phyloP scores from a whole-genome alignment of 768 basidiomycete species.

The Paxillus involutus region DNA sequence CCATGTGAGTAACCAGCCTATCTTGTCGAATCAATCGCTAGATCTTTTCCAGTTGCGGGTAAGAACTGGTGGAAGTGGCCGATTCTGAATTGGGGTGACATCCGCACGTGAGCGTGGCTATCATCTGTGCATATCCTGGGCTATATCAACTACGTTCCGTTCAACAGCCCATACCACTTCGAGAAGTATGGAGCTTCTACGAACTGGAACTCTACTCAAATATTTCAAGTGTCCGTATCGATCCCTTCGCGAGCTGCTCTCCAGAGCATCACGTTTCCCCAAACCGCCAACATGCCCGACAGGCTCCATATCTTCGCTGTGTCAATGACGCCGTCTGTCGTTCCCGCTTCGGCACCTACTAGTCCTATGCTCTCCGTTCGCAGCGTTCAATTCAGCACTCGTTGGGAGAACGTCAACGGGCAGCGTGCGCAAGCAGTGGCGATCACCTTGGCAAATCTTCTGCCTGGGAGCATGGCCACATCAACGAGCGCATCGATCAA shows the following conservation, averaged over 20 bases:
- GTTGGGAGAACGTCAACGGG: slow-evolving; percentile 42
- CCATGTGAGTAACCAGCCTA: slow-evolving; percentile 27
- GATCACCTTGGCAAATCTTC: slow-evolving; percentile 51
- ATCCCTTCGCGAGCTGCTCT: slow-evolving; percentile 41
- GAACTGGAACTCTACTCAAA: slow-evolving; percentile 43
- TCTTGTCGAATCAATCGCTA: not conserved
- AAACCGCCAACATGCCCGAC: slow-evolving; percentile 19
- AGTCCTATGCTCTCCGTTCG: slow-evolving; percentile 39
- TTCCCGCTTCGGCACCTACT: slow-evolving; percentile 22
- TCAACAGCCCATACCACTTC: slow-evolving; percentile 45
- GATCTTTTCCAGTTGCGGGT: slow-evolving; percentile 35
- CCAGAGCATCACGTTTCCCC: slow-evolving; percentile 45
- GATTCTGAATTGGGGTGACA: slow-evolving; percentile 40
- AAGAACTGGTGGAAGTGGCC: slow-evolving; percentile 48
- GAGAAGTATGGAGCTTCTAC: slow-evolving; percentile 31
- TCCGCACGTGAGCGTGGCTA: slow-evolving; percentile 38
- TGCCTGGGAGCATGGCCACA: slow-evolving; percentile 32
- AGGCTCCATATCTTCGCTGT: slow-evolving; percentile 49
- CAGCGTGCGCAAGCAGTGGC: slow-evolving; percentile 47
- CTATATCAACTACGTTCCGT: not conserved
- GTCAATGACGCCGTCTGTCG: slow-evolving; percentile 36
- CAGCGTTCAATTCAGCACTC: slow-evolving; percentile 42
- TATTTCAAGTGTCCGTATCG: slow-evolving; percentile 46
- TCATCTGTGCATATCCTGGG: not conserved
- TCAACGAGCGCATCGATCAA: slow-evolving; percentile 32